phyloP scores from a whole-genome alignment of 768 basidiomycete genomes.

The Kockovaella imperatae region DNA sequence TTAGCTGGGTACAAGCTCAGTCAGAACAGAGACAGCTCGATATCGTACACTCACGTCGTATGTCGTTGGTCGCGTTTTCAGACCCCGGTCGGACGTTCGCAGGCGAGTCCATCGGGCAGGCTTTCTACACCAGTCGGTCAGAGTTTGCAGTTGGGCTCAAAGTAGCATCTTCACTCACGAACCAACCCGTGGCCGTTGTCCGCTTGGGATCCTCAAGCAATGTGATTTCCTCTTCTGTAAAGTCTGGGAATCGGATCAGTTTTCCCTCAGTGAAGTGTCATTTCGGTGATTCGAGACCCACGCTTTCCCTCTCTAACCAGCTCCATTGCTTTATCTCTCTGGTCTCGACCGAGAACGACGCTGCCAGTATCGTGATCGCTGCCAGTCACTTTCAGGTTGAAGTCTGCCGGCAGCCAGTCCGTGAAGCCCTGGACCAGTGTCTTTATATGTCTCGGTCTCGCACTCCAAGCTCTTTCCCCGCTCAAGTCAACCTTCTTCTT shows the following conservation, averaged over 20 bases:
- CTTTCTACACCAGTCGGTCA: constrained; percentile 27
- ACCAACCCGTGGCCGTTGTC: constrained; percentile 40
- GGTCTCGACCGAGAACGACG: constrained; percentile 40
- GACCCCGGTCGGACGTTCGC: constrained; percentile 36
- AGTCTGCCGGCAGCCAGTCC: constrained; percentile 29
- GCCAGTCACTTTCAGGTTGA: constrained; percentile 34
- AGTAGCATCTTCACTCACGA: constrained; percentile 25
- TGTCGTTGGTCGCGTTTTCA: constrained; percentile 33
- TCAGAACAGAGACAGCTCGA: neutral
- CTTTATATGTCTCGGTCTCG: constrained; percentile 25
- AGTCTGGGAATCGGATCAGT: constrained; percentile 21
- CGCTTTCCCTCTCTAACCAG: constrained; percentile 33
- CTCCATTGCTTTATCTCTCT: constrained; percentile 37
- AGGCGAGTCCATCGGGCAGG: constrained; percentile 36
- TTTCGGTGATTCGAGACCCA: constrained; percentile 17
- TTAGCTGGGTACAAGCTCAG: constrained; percentile 23
- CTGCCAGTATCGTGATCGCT: constrained; percentile 44
- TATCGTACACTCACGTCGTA: constrained; percentile 17
- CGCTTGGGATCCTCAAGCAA: constrained; percentile 33
- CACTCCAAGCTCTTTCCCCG: constrained; percentile 20
- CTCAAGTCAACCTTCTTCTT: constrained; percentile 10
- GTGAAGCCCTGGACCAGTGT: constrained; percentile 35
- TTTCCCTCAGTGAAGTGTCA: neutral
- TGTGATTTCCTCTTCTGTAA: constrained; percentile 35
- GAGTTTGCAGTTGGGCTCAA: too few relatives aligned